Evolutionary conservation across 2,329 filamentous ascomycete species (phyloP).

Genomic region (Metarhizium robertsii): DNA sequence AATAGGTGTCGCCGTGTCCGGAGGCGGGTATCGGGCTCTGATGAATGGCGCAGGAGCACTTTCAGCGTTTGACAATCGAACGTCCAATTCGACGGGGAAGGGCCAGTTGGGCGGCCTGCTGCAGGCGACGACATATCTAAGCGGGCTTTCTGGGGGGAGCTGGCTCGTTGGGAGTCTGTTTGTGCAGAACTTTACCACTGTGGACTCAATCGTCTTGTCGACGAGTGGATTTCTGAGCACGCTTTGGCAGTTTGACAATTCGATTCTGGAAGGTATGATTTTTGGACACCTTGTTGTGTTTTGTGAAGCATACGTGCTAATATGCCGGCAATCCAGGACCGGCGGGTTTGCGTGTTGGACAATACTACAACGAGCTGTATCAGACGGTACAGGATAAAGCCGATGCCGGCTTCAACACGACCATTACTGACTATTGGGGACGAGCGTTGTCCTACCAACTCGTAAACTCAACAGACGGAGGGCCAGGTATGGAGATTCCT

Average conservation of each 20-base stretch:
- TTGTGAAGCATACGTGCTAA: neutral
- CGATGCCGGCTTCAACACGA: conserved; percentile 45
- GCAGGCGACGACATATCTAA: conserved; percentile 65
- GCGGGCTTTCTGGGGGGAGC: conserved; percentile 64
- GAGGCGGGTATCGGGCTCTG: conserved; percentile 70
- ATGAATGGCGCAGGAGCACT: conserved; percentile 68
- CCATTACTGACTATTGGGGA: conserved; percentile 76
- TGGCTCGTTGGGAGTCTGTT: conserved; percentile 70
- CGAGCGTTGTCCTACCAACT: conserved; percentile 70
- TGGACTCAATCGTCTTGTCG: conserved; percentile 31
- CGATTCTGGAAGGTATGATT: conserved; percentile 25
- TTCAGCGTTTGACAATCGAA: conserved; percentile 64
- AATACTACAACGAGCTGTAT: conserved; percentile 53
- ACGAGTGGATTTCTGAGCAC: conserved; percentile 18
- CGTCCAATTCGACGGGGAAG: conserved; percentile 42
- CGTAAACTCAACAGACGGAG: conserved; percentile 61
- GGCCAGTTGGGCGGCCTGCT: conserved; percentile 56
- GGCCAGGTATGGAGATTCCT: conserved; percentile 31
- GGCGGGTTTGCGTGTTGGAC: conserved; percentile 16
- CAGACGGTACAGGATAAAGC: conserved; percentile 51
- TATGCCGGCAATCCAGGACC: conserved; percentile 7
- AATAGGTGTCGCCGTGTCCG: conserved; percentile 65
- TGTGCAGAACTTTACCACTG: conserved; percentile 65
- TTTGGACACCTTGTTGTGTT: accelerated
- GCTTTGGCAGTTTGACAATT: conserved; percentile 27